phyloP scores from a whole-genome alignment of 1,284 basidiomycete genomes.

The Apiotrichum akiyoshidainum region DNA sequence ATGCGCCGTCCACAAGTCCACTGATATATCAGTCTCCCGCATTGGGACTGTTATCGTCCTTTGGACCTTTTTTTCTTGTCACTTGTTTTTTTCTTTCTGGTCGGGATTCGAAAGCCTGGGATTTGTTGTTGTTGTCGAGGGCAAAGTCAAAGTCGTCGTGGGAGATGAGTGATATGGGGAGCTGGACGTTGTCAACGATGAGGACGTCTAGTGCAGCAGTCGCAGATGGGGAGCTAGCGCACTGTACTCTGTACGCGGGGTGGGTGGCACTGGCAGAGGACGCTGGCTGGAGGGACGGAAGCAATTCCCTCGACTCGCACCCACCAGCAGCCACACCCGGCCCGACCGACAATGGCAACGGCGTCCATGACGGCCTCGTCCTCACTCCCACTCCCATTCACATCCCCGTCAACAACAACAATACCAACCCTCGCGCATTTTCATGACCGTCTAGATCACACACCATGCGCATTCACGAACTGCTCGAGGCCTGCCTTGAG shows the following conservation, averaged over 20 bases:
- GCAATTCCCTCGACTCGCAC: not conserved
- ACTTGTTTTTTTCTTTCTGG: not conserved
- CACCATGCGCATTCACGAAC: conserved; percentile 44
- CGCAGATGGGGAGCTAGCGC: too few relatives aligned
- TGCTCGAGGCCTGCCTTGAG: conserved; percentile 43
- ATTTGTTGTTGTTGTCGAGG: not conserved
- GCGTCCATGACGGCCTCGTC: too few relatives aligned
- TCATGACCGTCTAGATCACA: not conserved
- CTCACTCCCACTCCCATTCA: not conserved
- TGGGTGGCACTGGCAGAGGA: too few relatives aligned
- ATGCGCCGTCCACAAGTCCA: too few relatives aligned
- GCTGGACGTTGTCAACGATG: too few relatives aligned
- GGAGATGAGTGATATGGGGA: too few relatives aligned
- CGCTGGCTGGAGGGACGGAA: not conserved
- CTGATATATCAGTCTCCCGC: too few relatives aligned
- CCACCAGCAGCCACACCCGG: not conserved
- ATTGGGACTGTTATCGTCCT: too few relatives aligned
- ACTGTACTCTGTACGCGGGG: too few relatives aligned
- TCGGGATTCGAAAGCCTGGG: not conserved
- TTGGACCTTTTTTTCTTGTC: not conserved
- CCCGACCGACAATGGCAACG: not conserved
- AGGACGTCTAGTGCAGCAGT: too few relatives aligned
- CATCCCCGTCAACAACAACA: not conserved
- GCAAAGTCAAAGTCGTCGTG: too few relatives aligned
- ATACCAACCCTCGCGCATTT: not conserved